Evolutionary conservation across 768 basidiomycete species (phyloP).

Genomic region (Pleurotus ostreatus): DNA sequence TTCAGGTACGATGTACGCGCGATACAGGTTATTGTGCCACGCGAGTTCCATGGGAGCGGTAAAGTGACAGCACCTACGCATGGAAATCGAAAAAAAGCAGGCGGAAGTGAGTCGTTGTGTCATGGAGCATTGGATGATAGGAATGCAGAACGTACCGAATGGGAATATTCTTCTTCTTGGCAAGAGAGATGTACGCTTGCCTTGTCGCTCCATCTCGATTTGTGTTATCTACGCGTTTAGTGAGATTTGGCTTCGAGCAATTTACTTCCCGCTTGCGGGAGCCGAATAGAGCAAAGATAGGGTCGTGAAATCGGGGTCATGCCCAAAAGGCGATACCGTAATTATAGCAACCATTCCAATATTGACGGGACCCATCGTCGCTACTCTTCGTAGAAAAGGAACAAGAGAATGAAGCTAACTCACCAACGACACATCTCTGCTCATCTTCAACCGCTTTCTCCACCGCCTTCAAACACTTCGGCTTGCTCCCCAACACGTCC

Average conservation of each 20-base stretch:
- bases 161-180: constrained; percentile 47
- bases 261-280: no score
- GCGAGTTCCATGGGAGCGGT: constrained; percentile 75
- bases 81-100: no score
- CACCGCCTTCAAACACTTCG: constrained; percentile 69
- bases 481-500: constrained; percentile 70
- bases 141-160: constrained; percentile 43
- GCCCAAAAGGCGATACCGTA: no score
- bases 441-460: constrained; percentile 49
- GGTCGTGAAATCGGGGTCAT: no score
- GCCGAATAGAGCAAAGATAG: no score
- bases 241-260: no score
- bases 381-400: no score
- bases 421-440: constrained; percentile 76
- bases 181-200: constrained; percentile 65
- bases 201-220: constrained; percentile 73
- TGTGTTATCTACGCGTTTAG: constrained; percentile 76
- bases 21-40: constrained; percentile 92
- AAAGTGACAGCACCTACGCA: constrained; percentile 70
- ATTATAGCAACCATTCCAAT: no score
- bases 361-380: no score
- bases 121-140: neutral
- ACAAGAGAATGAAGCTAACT: constrained; percentile 15
- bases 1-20: constrained; percentile 54
- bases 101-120: neutral